Base-by-base conservation (phyloP, 129 eudicot species). In the Sambucus nigra region DNA sequence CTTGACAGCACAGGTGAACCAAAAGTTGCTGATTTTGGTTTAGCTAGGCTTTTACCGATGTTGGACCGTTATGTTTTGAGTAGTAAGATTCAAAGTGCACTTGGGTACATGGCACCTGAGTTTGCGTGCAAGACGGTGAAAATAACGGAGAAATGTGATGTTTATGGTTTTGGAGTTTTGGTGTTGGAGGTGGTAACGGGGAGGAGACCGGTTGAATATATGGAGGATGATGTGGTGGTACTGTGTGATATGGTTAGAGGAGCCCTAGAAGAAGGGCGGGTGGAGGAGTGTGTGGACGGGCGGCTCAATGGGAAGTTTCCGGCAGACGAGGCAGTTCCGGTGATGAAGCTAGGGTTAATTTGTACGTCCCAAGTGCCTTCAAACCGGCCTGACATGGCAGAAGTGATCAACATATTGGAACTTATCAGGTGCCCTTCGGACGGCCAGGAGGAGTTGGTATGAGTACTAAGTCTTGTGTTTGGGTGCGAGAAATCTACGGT, bases 321-420 rank as follows among this genome's bases (percentile, higher is more conserved):
- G 5, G 84, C 82, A 0, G 99, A 91, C 8, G 95, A 91, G 58
- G 95, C 69, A 17, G 73, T 91, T 31, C 95, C 94, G 4, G 87
- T 86, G 40, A 70, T 91, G 82, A 91, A 91, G 44, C 33, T 91
- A 22, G 99, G 99, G 27, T 65, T 91, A 12, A 82, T 91, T 25
- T 91, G 99, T 73, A 91, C 99, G 7, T 91, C 99, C 6, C 96
- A 86, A 55, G 96, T 91, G 76, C 99, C 99, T 14, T 91, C 99
- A 13, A 91, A 77, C 62, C 52, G 99, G 66, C 99, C 99, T 0
- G 94, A 86, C 20, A 91, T 91, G 99, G 78, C 82, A 18, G 95
- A 91, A 65, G 96, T 91, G 38, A 80, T 91, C 21, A 86, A 82
- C 77, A 79, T 91, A 47, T 72, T 91, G 79, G 95, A 88, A 70